phyloP scores from a whole-genome alignment of 1,284 basidiomycete species.

The Irpex sp. region DNA sequence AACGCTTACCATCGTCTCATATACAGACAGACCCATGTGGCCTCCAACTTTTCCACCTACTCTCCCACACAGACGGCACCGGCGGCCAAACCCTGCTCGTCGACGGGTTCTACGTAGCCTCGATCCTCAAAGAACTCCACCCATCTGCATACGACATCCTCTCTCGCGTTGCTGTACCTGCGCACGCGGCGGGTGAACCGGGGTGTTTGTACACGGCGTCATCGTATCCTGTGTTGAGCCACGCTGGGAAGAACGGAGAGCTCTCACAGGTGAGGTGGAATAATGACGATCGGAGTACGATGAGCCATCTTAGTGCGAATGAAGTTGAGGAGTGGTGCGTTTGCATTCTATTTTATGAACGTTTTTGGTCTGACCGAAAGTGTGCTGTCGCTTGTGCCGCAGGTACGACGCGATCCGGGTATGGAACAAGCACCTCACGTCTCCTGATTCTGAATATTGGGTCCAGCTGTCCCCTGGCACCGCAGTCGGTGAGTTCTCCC shows the following conservation, averaged over 20 bases:
- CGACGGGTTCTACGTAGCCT: conserved; percentile 92
- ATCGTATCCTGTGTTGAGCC: conserved; percentile 69
- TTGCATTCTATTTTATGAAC: not conserved
- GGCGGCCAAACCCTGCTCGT: conserved; percentile 91
- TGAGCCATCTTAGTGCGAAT: conserved; percentile 55
- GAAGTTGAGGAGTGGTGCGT: conserved; percentile 70
- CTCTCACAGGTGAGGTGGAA: conserved; percentile 89
- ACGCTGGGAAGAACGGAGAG: conserved; percentile 58
- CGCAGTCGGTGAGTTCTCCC: conserved; percentile 63
- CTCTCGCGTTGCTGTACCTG: conserved; percentile 66
- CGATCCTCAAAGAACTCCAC: conserved; percentile 69
- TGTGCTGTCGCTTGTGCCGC: conserved; percentile 8
- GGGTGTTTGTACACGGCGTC: conserved; percentile 62
- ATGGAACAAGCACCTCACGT: conserved; percentile 79
- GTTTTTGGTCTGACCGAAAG: not conserved
- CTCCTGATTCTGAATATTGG: conserved; percentile 89
- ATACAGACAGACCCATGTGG: conserved; percentile 86
- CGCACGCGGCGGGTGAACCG: conserved; percentile 86
- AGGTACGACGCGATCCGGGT: conserved; percentile 82
- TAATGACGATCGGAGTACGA: conserved; percentile 88
- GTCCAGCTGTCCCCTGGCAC: conserved; percentile 84
- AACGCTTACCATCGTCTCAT: no score
- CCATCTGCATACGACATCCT: conserved; percentile 75
- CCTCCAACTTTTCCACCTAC: conserved; percentile 92
- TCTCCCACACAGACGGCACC: conserved; percentile 78